Evolutionary conservation across 768 basidiomycete genomes (phyloP), one percentile per base, ranked within the genome.

Genomic region (Tulasnella sp.): DNA sequence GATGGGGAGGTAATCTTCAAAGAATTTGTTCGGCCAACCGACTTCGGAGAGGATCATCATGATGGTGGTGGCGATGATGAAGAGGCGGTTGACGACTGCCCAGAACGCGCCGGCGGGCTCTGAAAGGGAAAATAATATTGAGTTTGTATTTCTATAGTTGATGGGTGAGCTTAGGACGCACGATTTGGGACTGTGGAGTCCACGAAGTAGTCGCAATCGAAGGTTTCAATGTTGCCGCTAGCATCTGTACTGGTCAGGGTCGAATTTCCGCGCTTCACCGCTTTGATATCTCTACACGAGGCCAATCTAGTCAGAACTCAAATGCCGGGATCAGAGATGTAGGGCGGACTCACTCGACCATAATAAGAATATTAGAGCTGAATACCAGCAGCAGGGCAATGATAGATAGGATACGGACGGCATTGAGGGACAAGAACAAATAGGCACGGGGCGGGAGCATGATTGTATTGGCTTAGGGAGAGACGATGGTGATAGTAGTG

Each of bases 91-190:
- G 63, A 94, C 74, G 63, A 95, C 83, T 3, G 88, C 87, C 88
- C 91, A 96, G 73, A 96, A 95, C 8, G 81, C 80, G 26, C 92
- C 92, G 19, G 88, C 92, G 29, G 88, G 80, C 70, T 95, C 56
- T 59, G 38, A 23, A 51, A 23, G 17, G 5, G 53, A 55, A 41
- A 4, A 38, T n/a, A n/a, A n/a, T n/a, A n/a, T n/a, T n/a, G n/a
- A n/a, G n/a, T n/a, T n/a, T n/a, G n/a, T n/a, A 43, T 43, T 43
- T 43, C 13, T 19, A 43, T 43, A 43, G 19, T 19, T 13, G 13
- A 19, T 43, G 42, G 19, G 42, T 43, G 42, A 43, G 13, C n/a
- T n/a, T n/a, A 10, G 10, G 3, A 50, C 56, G 44, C 48, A 59
- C 56, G 56, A 29, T 59, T 59, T 10, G 56, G 56, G n/a, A 59